Evolutionary conservation across 345 rosid species (phyloP).

Genomic region (Brassica nigra): DNA sequence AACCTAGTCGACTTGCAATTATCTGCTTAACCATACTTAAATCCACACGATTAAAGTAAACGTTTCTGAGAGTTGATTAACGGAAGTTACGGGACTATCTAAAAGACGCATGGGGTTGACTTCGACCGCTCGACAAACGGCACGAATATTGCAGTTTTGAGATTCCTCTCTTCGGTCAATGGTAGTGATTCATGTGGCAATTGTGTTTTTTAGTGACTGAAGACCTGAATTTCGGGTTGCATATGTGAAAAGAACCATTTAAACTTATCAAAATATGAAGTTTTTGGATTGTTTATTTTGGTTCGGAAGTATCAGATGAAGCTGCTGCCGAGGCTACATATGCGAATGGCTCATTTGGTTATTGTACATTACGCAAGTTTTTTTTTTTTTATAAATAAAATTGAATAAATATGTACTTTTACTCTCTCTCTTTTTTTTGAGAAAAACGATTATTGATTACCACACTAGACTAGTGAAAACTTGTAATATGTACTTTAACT

Average conservation of each 20-base stretch:
- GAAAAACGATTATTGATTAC: no score
- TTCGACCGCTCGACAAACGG: constrained; percentile 16
- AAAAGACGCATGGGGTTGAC: constrained; percentile 32
- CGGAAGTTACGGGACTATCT: background rate
- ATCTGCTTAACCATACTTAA: background rate
- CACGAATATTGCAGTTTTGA: constrained; percentile 22
- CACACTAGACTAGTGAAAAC: no score
- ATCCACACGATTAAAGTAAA: constrained; percentile 19
- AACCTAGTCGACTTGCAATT: no score
- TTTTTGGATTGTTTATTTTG: background rate
- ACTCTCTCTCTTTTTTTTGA: no score
- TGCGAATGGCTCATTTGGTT: background rate
- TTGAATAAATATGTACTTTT: no score
- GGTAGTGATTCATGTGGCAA: background rate
- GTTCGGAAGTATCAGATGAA: background rate
- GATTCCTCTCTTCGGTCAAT: background rate
- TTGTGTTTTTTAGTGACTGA: no score
- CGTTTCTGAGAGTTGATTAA: constrained; percentile 20
- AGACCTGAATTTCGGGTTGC: background rate
- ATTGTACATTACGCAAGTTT: background rate
- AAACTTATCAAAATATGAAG: background rate
- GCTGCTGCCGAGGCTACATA: background rate
- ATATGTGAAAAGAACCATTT: background rate
- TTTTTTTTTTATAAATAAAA: no score
- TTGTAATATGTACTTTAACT: no score